phyloP scores from a whole-genome alignment of 441 rosid genomes.

The Aquilaria agallochum region DNA sequence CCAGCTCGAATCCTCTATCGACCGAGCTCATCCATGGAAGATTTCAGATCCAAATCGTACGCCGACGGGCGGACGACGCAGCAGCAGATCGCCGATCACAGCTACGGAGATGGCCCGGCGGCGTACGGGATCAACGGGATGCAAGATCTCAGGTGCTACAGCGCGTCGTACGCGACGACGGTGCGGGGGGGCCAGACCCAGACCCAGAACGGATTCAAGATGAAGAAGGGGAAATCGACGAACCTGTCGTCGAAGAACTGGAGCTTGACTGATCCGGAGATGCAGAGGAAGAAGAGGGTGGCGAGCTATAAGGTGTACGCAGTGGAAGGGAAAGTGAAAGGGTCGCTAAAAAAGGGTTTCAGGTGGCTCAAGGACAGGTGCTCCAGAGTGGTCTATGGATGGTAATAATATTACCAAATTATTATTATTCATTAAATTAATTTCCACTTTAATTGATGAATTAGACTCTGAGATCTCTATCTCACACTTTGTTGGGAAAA shows the following conservation, averaged over 20 bases:
- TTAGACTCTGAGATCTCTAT: no score
- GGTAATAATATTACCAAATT: constrained; percentile 16
- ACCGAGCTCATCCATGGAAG: constrained; percentile 26
- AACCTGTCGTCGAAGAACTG: constrained; percentile 39
- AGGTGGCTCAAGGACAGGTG: constrained; percentile 60
- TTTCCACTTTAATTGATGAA: no score
- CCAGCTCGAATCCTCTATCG: no score
- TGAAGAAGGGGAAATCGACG: constrained; percentile 46
- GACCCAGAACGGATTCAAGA: constrained; percentile 24
- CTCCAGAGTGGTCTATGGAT: constrained; percentile 38
- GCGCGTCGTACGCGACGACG: constrained; percentile 45
- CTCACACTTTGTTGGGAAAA: no score
- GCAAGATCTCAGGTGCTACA: constrained; percentile 73
- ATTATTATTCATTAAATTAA: no score
- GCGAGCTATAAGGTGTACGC: constrained; percentile 65
- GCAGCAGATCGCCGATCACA: constrained; percentile 23
- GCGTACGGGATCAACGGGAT: constrained; percentile 22
- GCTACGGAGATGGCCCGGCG: constrained; percentile 9
- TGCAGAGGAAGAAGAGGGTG: constrained; percentile 71
- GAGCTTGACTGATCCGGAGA: constrained; percentile 55
- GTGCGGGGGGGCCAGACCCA: constrained; percentile 24
- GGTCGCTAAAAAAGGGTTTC: constrained; percentile 59
- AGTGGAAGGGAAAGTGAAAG: constrained; percentile 68
- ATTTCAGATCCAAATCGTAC: constrained; percentile 46
- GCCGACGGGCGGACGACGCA: constrained; percentile 23